phyloP scores from a whole-genome alignment of 768 basidiomycete genomes.

The Tremella mesenterica region DNA sequence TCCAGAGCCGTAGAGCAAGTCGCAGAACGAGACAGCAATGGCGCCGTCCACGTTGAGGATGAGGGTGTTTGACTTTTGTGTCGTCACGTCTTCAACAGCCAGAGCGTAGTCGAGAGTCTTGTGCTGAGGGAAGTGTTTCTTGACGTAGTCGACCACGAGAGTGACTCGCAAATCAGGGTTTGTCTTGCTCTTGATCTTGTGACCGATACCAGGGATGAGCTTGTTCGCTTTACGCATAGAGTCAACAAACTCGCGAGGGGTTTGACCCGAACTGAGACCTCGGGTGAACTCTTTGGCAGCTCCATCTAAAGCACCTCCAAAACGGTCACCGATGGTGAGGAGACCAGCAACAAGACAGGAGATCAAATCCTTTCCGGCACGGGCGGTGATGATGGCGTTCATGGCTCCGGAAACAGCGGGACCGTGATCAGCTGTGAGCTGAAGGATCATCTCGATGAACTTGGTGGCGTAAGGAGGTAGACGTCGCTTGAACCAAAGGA shows the following conservation, averaged over 20 bases:
- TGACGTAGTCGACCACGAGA: conserved; percentile 76
- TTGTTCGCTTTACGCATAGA: conserved; percentile 85
- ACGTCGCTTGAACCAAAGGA: conserved; percentile 96
- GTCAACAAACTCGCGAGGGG: conserved; percentile 97
- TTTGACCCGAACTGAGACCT: conserved; percentile 81
- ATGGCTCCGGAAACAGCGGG: conserved; percentile 97
- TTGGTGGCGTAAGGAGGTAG: conserved; percentile 89
- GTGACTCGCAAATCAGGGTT: conserved; percentile 47
- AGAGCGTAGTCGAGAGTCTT: conserved; percentile 87
- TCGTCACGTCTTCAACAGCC: conserved; percentile 94
- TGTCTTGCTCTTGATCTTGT: conserved; percentile 86
- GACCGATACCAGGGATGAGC: conserved; percentile 95
- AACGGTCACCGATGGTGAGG: conserved; percentile 93
- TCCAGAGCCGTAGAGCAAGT: conserved; percentile 80
- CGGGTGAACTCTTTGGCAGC: conserved; percentile 91
- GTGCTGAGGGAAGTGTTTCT: conserved; percentile 92
- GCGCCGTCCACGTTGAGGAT: conserved; percentile 90
- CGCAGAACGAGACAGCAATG: conserved; percentile 93
- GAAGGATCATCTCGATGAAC: conserved; percentile 99
- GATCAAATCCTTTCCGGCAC: conserved; percentile 98
- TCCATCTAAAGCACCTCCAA: conserved; percentile 97
- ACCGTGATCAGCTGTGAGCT: conserved; percentile 97
- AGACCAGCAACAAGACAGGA: conserved; percentile 93
- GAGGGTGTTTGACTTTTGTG: conserved; percentile 94
- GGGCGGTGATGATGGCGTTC: conserved; percentile 98